Evolutionary conservation across 495 filamentous ascomycete genomes (phyloP).

Genomic region (Ramalina intermedia): DNA sequence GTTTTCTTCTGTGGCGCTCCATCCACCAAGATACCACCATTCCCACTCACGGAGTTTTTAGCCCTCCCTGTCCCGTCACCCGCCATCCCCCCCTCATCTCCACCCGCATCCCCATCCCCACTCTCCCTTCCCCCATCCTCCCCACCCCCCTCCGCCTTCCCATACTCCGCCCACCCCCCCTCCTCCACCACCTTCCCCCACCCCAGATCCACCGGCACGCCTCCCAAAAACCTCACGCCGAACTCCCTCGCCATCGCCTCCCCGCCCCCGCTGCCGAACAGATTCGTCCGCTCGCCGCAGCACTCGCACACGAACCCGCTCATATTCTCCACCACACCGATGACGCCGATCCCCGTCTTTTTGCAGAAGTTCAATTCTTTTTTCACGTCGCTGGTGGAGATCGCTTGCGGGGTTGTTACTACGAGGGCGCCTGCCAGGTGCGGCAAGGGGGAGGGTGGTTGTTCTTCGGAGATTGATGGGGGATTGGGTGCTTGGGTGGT

Average conservation of each 20-base stretch:
- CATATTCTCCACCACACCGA: conserved; percentile 97
- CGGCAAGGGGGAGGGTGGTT: conserved; percentile 19
- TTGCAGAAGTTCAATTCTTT: conserved; percentile 94
- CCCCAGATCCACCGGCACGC: conserved; percentile 73
- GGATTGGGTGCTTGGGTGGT: conserved; percentile 22
- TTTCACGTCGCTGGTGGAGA: conserved; percentile 81
- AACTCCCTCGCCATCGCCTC: conserved; percentile 81
- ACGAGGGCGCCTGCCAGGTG: conserved; percentile 67
- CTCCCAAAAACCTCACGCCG: conserved; percentile 67
- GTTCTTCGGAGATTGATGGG: conserved; percentile 9
- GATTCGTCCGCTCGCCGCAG: conserved; percentile 82
- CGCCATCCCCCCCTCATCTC: conserved; percentile 32
- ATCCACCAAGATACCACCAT: neutral
- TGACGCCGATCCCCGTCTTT: conserved; percentile 66
- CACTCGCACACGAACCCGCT: conserved; percentile 90
- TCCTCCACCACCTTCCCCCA: conserved; percentile 56
- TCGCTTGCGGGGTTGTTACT: conserved; percentile 90
- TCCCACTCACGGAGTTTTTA: conserved; percentile 3
- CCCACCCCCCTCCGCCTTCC: conserved; percentile 21
- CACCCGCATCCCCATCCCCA: conserved; percentile 25
- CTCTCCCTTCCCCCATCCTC: conserved; percentile 17
- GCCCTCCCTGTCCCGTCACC: conserved; percentile 16
- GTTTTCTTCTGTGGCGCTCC: neutral
- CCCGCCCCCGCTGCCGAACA: conserved; percentile 84
- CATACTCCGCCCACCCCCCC: conserved; percentile 28